A percentile compares a stretch with the other conserved stretches of the same genome.
Evolutionary conservation across 1,284 basidiomycete genomes (phyloP).

Genomic region (Apiotrichum veenhuisii): DNA sequence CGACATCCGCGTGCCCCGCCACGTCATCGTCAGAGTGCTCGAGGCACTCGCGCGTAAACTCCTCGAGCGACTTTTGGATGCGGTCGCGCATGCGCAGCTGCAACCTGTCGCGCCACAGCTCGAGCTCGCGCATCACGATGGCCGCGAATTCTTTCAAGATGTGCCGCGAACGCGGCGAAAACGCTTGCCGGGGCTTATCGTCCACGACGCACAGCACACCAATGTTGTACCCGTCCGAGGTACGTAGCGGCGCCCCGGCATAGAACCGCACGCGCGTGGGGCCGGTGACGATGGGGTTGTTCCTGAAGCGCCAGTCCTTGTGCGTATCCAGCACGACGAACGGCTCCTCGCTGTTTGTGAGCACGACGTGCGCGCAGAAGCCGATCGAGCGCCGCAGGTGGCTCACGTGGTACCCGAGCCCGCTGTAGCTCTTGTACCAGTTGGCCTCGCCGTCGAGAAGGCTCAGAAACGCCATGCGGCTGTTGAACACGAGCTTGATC

Average conservation of each 20-base stretch:
- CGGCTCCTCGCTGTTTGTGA: slow-evolving; percentile 76
- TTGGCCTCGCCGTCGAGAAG: slow-evolving; percentile 77
- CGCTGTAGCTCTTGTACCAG: slow-evolving; percentile 82
- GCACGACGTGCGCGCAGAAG: slow-evolving; percentile 15
- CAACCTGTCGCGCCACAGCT: slow-evolving; percentile 86
- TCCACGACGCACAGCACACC: slow-evolving; percentile 84
- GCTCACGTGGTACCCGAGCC: slow-evolving; percentile 51
- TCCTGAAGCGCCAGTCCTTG: slow-evolving; percentile 77
- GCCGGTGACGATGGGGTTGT: slow-evolving; percentile 69
- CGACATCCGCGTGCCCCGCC: slow-evolving; percentile 26
- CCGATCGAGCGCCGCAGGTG: slow-evolving; percentile 1
- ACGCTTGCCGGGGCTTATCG: slow-evolving; percentile 75
- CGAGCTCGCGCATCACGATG: slow-evolving; percentile 93
- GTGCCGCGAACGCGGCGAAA: slow-evolving; percentile 81
- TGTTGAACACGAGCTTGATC: slow-evolving; percentile 87
- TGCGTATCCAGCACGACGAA: slow-evolving; percentile 75
- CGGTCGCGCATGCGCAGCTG: slow-evolving; percentile 84
- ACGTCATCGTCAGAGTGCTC: slow-evolving; percentile 66
- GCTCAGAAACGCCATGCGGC: slow-evolving; percentile 73
- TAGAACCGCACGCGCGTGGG: slow-evolving; percentile 77
- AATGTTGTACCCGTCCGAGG: slow-evolving; percentile 84
- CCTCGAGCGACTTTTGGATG: slow-evolving; percentile 93
- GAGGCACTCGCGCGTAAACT: slow-evolving; percentile 89
- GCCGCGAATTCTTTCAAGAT: slow-evolving; percentile 91
- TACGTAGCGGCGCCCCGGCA: slow-evolving; percentile 83